These are phyloP conservation scores for Bacterosira constricta DNA, from an alignment of 108 stramenopile species.

Conservation along the genomic window DNA sequence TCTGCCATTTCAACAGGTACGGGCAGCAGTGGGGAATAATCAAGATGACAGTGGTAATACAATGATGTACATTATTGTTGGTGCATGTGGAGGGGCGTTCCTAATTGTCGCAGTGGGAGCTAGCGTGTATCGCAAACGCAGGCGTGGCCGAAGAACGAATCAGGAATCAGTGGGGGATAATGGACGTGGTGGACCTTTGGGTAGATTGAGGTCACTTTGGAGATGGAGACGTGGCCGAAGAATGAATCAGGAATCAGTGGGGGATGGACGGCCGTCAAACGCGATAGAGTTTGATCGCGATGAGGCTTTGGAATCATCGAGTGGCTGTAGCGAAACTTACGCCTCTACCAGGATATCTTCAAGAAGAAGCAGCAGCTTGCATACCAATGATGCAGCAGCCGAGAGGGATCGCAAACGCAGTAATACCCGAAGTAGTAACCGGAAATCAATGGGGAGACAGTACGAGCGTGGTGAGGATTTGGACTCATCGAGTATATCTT, in stretches of 20 bases:
- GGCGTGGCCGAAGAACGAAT: not conserved
- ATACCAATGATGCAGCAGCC: not conserved
- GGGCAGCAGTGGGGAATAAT: not conserved
- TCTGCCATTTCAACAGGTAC: not conserved
- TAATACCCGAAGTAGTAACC: no score
- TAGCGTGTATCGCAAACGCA: not conserved
- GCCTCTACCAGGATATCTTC: no score
- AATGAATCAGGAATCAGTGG: constrained; percentile 1
- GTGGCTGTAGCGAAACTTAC: no score
- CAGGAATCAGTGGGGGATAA: constrained; percentile 1
- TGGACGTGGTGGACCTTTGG: no score
- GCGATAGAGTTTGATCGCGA: not conserved
- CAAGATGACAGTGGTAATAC: not conserved
- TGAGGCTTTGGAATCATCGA: not conserved
- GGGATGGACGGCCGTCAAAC: constrained; percentile 1
- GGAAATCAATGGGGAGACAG: not conserved
- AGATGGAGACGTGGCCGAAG: no score
- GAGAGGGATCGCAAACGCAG: no score
- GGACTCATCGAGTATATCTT: not conserved
- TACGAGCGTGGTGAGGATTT: constrained; percentile 1
- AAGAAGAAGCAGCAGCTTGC: not conserved
- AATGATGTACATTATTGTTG: not conserved
- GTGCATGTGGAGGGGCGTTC: not conserved
- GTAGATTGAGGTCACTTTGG: no score
- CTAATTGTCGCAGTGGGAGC: not conserved